Evolutionary conservation across 768 basidiomycete species (phyloP), one percentile per base, ranked within the genome.

Genomic region (Galerina marginata): DNA sequence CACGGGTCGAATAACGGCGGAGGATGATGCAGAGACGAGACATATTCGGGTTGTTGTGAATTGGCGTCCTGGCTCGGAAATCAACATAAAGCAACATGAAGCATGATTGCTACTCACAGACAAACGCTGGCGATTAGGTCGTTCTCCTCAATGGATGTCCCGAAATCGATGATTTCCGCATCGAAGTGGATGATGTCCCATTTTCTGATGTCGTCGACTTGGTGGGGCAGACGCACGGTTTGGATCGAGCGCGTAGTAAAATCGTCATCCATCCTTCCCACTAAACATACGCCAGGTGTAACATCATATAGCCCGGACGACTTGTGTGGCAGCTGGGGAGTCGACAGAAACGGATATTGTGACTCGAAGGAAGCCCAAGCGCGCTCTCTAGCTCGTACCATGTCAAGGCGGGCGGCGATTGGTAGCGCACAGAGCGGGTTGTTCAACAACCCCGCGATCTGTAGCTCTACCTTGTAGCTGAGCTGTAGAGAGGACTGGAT

Each of bases 61-160:
- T 1, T 25, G 40, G 45, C 9, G 39, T 26, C 11, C 51, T 53
- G 51, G 15, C 11, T 12, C 42, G 9, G 6, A 20, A 14, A 10
- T 11, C 12, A 14, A 39, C 23, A 12, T 29, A 23, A 42, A 40
- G 7, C 10, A 42, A 14, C 6, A 25, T 2, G 10, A 23, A 42
- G 39, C 0, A 1, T n/a, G 42, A 43, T 37, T 15, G 11, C 3
- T 23, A 63, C 65, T 11, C 37, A 66, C 67, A 54, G 52, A 16
- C 56, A 54, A 12, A 69, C 65, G 6, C 59, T 39, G 10, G 65
- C 67, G 11, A 66, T 15, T 3, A 69, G 46, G 38, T 69, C 67
- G 40, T 69, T 61, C 56, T 69, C 65, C 45, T 69, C 67, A 23
- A 69, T 61, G 36, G 61, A 51, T 16, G 63, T 66, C 33, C 63